Percentiles rank a stretch among this genome's conserved stretches.
Conservation (phyloP, 2,329 filamentous ascomycete species). For the Pestalotiopsis sp. region DNA sequence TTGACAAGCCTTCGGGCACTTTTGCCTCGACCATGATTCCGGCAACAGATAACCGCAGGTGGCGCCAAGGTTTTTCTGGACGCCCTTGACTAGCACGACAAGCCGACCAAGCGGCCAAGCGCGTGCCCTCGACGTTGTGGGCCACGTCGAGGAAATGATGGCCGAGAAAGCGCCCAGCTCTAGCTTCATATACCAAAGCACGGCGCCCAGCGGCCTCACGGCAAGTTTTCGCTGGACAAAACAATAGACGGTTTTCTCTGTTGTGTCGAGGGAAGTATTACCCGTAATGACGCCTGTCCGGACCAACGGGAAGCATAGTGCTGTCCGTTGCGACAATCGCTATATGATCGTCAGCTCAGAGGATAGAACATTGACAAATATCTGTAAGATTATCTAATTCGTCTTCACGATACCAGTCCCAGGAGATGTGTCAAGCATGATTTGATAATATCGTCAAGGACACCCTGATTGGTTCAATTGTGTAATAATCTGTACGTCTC, state of each 20-base stretch:
- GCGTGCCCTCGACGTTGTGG: neutral
- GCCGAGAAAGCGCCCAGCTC: neutral
- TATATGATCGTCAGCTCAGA: too few species aligned
- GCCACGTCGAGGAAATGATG: neutral
- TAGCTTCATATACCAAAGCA: neutral
- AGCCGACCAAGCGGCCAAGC: neutral
- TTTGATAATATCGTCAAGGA: too few species aligned
- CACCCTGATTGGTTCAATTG: too few species aligned
- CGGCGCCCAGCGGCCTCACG: neutral
- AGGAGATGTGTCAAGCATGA: too few species aligned
- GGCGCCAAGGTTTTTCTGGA: neutral
- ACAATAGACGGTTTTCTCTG: neutral
- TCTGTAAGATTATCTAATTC: too few species aligned
- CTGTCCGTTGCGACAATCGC: too few species aligned
- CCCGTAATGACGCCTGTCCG: neutral
- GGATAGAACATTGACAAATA: too few species aligned
- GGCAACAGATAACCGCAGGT: neutral
- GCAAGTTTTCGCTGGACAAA: neutral
- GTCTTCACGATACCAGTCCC: too few species aligned
- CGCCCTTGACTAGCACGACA: neutral
- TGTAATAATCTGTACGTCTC: too few species aligned
- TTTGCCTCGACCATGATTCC: neutral
- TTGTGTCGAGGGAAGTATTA: neutral
- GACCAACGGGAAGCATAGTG: neutral
- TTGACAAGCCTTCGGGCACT: neutral